Base-by-base conservation (phyloP, 306 rosid genomes). In the Arachis hypogaea region DNA sequence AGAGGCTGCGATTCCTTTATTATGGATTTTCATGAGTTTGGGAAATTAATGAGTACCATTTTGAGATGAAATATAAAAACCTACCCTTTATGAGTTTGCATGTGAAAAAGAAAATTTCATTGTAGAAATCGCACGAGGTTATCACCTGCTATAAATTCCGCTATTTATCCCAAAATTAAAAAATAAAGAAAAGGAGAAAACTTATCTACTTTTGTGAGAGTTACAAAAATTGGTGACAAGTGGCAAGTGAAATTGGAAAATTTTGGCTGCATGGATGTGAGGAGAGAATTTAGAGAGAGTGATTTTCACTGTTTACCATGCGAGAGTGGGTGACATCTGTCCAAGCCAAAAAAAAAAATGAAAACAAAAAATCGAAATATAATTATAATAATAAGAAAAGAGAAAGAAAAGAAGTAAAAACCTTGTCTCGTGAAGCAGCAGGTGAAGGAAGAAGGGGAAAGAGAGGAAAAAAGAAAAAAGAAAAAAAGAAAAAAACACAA, bases 371-470 rank as follows among this genome's bases (percentile, higher is more conserved):
- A 47, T 45, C 30, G 42, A 70, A 36, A 6, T 7, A 3, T 10
- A 60, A 46, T 57, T 55, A 67, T 55, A 6, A 45, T 47, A 11
- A 30, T 55, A 38, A 45, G 66, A 14, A 46, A 28, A 54, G 49
- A 2, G 9, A 66, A 6, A 28, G 49, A 49, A 36, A 43, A 12
- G 18, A 11, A 7, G 61, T n/a, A 51, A 66, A 71, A 89, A 74
- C 51, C 59, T 74, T 83, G 92, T 85, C 89, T 86, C 88, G 98
- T 93, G 97, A 93, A 86, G 86, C 76, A 72, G 92, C 90, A 87
- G 92, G 91, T 72, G 83, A 74, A 86, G 65, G 45, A 47, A 46
- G 59, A 50, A 7, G 8, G 46, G 8, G 46, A 43, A 7, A 7
- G 6, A 7, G 46, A 7, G 46, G 46, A 6, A 7, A 6, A 6